Evolutionary conservation across 2,329 filamentous ascomycete species (phyloP).

Genomic region (Cercospora sojina): DNA sequence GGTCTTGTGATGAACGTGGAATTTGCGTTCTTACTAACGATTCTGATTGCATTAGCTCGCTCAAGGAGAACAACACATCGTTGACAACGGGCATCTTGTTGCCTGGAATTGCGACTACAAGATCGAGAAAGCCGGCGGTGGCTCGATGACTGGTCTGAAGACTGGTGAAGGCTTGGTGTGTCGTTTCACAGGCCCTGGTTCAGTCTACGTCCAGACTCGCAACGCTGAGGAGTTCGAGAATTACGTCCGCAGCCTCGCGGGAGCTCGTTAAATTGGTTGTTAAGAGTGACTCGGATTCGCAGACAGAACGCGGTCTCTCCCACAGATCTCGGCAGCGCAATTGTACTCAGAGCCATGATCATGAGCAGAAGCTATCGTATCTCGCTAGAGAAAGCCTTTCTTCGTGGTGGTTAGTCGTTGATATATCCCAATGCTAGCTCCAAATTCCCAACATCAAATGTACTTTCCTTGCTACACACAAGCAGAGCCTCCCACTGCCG

Average conservation of each 20-base stretch:
- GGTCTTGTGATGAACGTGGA: conserved; percentile 41
- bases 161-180: conserved; percentile 85
- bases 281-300: not conserved
- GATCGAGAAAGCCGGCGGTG: conserved; percentile 84
- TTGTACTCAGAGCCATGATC: not conserved
- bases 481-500: not conserved
- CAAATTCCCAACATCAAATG: not conserved
- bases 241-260: conserved; percentile 7
- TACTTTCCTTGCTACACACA: not conserved
- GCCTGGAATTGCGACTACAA: conserved; percentile 94
- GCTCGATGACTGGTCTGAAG: conserved; percentile 79
- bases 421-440: not conserved
- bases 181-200: conserved; percentile 85
- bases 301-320: not conserved
- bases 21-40: not conserved
- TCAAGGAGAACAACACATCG: conserved; percentile 68
- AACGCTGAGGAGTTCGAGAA: conserved; percentile 64
- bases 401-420: not conserved
- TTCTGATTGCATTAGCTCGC: conserved; percentile 40
- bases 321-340: not conserved
- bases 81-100: conserved; percentile 71
- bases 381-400: not conserved
- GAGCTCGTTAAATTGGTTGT: not conserved
- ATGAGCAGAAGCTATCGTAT: not conserved
- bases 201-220: conserved; percentile 84